Base-by-base conservation (phyloP, 108 stramenopile species). In the Stephanodiscus minutulus region DNA sequence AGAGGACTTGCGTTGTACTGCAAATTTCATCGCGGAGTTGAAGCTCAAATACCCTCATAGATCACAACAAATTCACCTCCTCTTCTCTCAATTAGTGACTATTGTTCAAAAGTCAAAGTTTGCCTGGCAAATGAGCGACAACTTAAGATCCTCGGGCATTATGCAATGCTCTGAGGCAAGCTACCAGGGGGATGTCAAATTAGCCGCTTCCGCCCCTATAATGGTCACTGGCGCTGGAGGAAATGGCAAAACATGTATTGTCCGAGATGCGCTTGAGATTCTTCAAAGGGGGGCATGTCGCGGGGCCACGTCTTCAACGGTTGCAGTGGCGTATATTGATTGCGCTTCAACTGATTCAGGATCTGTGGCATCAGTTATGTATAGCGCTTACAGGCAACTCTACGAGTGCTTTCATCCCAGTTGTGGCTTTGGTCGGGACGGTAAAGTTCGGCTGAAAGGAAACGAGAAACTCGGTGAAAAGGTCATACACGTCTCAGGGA, bases 241-340 rank as follows among this genome's bases (percentile, higher is more conserved):
- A 21, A 77, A 75, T 12, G 88, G 88, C 4, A 91, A 91, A 50
- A 86, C 85, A 0, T 75, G 74, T 22, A 57, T 89, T 33, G 83
- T 91, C 24, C 58, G 77, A 25, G 87, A 87, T 50, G 60, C 81
- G 5, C 11, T 88, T 33, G 29, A 78, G 18, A 35, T 37, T 10
- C 18, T 79, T 39, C 79, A 61, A 24, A 55, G 37, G 48, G 20
- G 63, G 46, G 64, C 57, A 21, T 36, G 55, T n/a, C 20, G 9
- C 46, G 35, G 20, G 12, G 7, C 27, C 66, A 48, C 43, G 28
- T 11, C 39, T 70, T 28, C 37, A 33, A 37, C 68, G 11, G 56
- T 84, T 47, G 60, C 72, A 31, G 57, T 53, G 28, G 86, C 87
- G 2, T 91, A 88, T 50, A 49, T 91, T n/a, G 81, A 91, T 75